These are phyloP conservation scores for Coemansia sp. DNA, from an alignment of 192 early-diverging fungal genomes.

Conservation along the genomic window DNA sequence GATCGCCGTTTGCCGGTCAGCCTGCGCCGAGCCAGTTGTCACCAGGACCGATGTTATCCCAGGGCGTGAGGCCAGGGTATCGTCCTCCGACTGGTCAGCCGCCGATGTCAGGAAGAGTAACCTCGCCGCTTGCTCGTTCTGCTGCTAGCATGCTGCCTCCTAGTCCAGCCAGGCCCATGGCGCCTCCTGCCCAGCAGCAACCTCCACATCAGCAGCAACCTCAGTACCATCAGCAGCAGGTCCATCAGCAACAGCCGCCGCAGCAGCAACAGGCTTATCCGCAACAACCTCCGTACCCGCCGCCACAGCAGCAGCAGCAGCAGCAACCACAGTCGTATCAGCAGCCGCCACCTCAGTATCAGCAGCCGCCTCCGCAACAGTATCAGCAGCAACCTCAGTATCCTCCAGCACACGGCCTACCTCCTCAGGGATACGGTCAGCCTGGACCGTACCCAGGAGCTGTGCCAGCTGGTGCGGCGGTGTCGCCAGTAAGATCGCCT, in stretches of 20 bases:
- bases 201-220: not conserved
- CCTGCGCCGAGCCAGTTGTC: conserved; percentile 33
- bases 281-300: conserved; percentile 16
- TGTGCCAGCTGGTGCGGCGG: not conserved
- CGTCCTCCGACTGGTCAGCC: conserved; percentile 13
- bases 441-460: conserved; percentile 7
- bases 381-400: conserved; percentile 13
- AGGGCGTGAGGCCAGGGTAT: conserved; percentile 21
- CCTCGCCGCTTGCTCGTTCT: conserved; percentile 38
- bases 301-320: not conserved
- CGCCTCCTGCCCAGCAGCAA: conserved; percentile 23
- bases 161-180: conserved; percentile 16
- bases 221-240: not conserved
- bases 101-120: conserved; percentile 29
- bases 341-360: not conserved
- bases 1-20: conserved; percentile 47
- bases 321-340: not conserved
- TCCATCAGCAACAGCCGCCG: not conserved
- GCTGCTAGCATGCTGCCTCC: conserved; percentile 12
- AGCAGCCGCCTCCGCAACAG: conserved; percentile 3
- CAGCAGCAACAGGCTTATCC: not conserved
- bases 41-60: conserved; percentile 23
- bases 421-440: conserved; percentile 20
- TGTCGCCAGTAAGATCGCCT: conserved; percentile 12
- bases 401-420: conserved; percentile 13